phyloP scores from a whole-genome alignment of 352 stramenopile genomes.

The Phytopythium vexans region DNA sequence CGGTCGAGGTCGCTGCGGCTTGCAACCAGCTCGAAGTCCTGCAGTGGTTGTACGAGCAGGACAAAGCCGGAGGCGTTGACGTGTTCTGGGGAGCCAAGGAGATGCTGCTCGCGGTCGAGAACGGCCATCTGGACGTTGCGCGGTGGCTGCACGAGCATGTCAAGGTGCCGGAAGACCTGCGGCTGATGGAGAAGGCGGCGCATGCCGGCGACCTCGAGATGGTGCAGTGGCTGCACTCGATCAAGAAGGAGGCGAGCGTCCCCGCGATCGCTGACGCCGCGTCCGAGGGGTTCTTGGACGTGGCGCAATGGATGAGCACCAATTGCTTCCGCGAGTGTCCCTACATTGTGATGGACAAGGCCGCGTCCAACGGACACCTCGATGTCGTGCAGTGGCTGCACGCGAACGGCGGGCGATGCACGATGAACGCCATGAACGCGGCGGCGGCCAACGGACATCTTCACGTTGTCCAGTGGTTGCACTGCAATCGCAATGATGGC shows the following conservation, averaged over 20 bases:
- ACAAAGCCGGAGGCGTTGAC: neutral
- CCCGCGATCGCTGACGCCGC: constrained; percentile 16
- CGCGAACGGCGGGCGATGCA: constrained; percentile 3
- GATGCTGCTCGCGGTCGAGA: constrained; percentile 2
- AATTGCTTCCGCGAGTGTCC: constrained; percentile 9
- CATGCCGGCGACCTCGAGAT: constrained; percentile 16
- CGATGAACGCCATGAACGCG: constrained; percentile 8
- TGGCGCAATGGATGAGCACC: constrained; percentile 15
- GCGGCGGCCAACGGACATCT: constrained; percentile 13
- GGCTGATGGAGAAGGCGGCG: constrained; percentile 15
- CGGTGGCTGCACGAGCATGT: constrained; percentile 14
- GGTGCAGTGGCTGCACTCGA: constrained; percentile 26
- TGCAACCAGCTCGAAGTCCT: neutral
- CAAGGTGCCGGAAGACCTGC: constrained; percentile 26
- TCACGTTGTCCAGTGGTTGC: constrained; percentile 24
- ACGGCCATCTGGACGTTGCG: constrained; percentile 1
- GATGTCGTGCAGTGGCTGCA: constrained; percentile 7
- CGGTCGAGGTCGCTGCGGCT: neutral
- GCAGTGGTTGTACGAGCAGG: constrained; percentile 1
- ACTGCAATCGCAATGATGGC: constrained; percentile 25
- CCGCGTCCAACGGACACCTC: constrained; percentile 3
- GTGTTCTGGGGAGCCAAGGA: constrained; percentile 1
- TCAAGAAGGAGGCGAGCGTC: constrained; percentile 9
- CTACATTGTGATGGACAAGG: constrained; percentile 4
- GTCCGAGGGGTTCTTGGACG: constrained; percentile 12